These are phyloP conservation scores for Malus domestica DNA, from an alignment of 306 rosid genomes.

Conservation along the genomic window ASM211411v1 NC_041790.1:10895001-10895500, in stretches of 20 bases:
- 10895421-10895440: not conserved
- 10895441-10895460: not conserved
- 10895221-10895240: not conserved
- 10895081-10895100: constrained; percentile 80
- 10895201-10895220: not conserved
- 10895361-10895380: not conserved
- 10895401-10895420: not conserved
- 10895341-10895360: too few relatives aligned
- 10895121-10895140: constrained; percentile 98
- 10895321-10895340: too few relatives aligned
- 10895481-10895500: too few relatives aligned
- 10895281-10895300: not conserved
- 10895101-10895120: constrained; percentile 97
- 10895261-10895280: not conserved
- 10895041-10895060: constrained; percentile 73
- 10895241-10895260: not conserved
- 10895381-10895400: not conserved
- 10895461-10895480: too few relatives aligned
- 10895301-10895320: not conserved
- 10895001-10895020: constrained; percentile 71
- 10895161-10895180: not conserved
- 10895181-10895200: not conserved
- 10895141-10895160: constrained; percentile 71
- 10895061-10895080: constrained; percentile 98
- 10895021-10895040: constrained; percentile 89